Evolutionary conservation across 441 rosid species (phyloP).

Genomic region (Melastoma candidum): DNA sequence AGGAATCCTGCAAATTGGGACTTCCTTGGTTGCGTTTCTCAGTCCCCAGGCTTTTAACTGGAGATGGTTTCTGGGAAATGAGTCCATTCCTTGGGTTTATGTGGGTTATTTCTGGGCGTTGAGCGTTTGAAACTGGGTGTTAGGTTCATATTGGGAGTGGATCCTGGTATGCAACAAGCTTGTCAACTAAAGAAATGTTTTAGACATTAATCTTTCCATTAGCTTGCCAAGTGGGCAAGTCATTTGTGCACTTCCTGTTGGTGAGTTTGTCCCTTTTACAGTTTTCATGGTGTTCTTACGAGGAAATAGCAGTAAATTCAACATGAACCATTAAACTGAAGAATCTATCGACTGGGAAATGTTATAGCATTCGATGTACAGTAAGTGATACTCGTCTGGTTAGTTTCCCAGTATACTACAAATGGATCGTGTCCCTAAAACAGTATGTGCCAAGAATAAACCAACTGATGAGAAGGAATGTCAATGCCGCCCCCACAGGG

Average conservation of each 20-base stretch:
- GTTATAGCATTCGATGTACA: not conserved
- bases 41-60: constrained; percentile 35
- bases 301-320: too few relatives aligned
- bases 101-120: constrained; percentile 11
- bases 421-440: constrained; percentile 48
- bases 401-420: constrained; percentile 25
- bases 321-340: too few relatives aligned
- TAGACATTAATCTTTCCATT: too few relatives aligned
- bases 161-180: constrained; percentile 26
- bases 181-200: too few relatives aligned
- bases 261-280: too few relatives aligned
- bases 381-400: not conserved
- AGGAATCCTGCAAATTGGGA: constrained; percentile 28
- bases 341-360: too few relatives aligned
- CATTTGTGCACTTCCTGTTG: too few relatives aligned
- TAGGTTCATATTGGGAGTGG: constrained; percentile 44
- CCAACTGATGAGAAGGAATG: constrained; percentile 43
- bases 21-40: constrained; percentile 21
- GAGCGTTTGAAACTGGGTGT: constrained; percentile 17
- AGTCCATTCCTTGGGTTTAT: constrained; percentile 10
- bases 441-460: constrained; percentile 54
- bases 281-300: too few relatives aligned
- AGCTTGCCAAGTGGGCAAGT: too few relatives aligned
- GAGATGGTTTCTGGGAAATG: constrained; percentile 20
- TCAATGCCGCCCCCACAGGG: constrained; percentile 25